phyloP scores from a whole-genome alignment of 129 eudicot genomes.

The Artemisia argyi region DNA sequence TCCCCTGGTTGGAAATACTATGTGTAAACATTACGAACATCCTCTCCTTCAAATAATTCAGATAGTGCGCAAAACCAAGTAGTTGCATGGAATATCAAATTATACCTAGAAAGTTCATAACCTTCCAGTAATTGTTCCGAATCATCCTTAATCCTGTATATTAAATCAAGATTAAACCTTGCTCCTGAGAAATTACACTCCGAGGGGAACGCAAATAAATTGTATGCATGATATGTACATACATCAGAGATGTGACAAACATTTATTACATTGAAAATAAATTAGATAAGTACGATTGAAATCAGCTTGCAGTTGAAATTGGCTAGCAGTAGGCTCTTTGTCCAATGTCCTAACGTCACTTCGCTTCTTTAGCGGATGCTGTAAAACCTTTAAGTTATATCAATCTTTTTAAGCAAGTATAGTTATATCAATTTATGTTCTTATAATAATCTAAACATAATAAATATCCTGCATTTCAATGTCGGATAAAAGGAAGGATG shows the following conservation, averaged over 20 bases:
- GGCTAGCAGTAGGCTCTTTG: conserved; percentile 46
- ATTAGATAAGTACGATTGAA: background rate
- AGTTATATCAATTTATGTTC: background rate
- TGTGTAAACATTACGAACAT: conserved; percentile 11
- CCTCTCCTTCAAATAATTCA: conserved; percentile 5
- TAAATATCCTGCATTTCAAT: background rate
- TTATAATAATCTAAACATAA: background rate
- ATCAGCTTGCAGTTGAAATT: conserved; percentile 9
- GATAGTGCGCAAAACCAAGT: background rate
- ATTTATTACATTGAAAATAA: background rate
- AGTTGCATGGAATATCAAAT: background rate
- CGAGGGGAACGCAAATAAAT: conserved; percentile 92
- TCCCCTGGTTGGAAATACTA: conserved; percentile 51
- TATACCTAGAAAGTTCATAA: conserved; percentile 53
- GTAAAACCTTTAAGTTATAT: conserved; percentile 45
- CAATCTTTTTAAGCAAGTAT: background rate
- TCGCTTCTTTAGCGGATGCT: conserved; percentile 54
- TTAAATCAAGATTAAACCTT: conserved; percentile 79
- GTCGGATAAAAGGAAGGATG: background rate
- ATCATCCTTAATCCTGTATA: conserved; percentile 60
- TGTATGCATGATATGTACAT: conserved; percentile 56
- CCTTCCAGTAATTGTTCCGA: conserved; percentile 44
- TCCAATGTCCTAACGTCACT: conserved; percentile 29
- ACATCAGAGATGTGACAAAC: background rate
- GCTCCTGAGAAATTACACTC: conserved; percentile 98